Base-by-base conservation (phyloP, 2,329 filamentous ascomycete species). In the Epichloe scottii region DNA sequence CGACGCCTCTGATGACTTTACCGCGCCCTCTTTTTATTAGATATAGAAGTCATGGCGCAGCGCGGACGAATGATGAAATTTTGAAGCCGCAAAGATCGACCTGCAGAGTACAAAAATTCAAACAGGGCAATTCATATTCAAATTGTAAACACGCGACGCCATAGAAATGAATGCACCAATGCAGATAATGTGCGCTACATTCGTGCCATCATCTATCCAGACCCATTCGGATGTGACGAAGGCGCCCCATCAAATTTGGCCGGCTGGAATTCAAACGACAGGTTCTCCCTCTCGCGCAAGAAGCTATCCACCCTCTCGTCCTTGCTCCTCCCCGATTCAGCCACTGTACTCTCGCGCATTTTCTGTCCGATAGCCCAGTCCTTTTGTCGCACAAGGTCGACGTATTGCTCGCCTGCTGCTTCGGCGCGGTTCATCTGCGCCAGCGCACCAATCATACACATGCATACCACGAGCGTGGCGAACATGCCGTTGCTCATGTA, bases 401-500 rank as follows among this genome's bases (percentile, higher is more conserved):
- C 68, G 44, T 88, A 74, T 30, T 75, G 76, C 8, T 74, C 68
- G 2, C 82, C 80, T 51, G 79, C 76, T 34, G 76, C 74, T 40
- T 77, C 82, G 12, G 87, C 84, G 54, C 86, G 76, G 3, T 80
- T 82, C 37, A 82, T 81, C 66, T 95, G 89, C 11, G 82, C 76
- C 54, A 88, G 76, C 17, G 82, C 82, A 1, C 84, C 89, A 11
- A 90, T 67, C 11, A 85, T 69, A 12, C 86, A 79, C 37, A 89
- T 73, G 3, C 83, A 67, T 33, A 88, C 70, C 3, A 97, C 70
- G n/a, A 95, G 67, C 12, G 62, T 57, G 5, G 79, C 78, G 62
- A 97, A 97, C 12, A 82, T 76, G 41, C 82, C 80, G 62, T 95
- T 95, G 53, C 85, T 87, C 68, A 91, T 82, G 66, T 82, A 86